Evolutionary conservation across 495 filamentous ascomycete genomes (phyloP), one percentile per base, ranked within the genome.

Genomic region (Aspergillus ostianus): DNA sequence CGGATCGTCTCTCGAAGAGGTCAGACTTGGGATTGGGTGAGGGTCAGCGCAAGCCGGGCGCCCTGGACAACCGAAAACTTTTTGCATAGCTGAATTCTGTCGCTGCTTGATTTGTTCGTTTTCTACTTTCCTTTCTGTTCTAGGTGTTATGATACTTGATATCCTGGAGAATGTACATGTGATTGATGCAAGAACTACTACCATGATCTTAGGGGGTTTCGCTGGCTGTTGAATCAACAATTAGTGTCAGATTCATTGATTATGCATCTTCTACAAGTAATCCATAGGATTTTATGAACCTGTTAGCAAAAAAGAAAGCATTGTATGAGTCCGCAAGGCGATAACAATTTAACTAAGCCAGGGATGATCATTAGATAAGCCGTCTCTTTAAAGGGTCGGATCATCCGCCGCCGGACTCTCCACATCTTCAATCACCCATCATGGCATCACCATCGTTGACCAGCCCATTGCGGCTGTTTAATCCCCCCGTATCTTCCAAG

Each of bases 51-150:
- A 78, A 83, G 64, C 82, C 77, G 61, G 85, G 87, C 75, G 87
- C 86, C 62, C 75, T 98, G 70, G 94, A 96, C 76, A 88, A 88
- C 59, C 82, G 83, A 59, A 81, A 88, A 60, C 73, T 98, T 48
- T 98, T 97, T 80, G 86, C 86, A 70, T 97, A 64, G 67, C 67
- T 52, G 54, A 44, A 56, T 48, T 55, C 9, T 57, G 36, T 54
- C 48, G 60, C 65, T 62, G 47, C 56, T 63, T 61, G 41, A 45
- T 64, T 65, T 65, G 36, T 66, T 67, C 52, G n/a, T 54, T 51
- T 66, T 57, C 63, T 61, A 55, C 51, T 54, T 48, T 60, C 60
- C 49, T 65, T 55, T 44, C 55, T 62, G 46, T 59, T 65, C 56
- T 55, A 61, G 51, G 60, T 56, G 55, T 60, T 67, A 59, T 58